These are phyloP conservation scores for Lichtheimia ramosa DNA, from an alignment of 371 early-diverging fungal species.

Conservation along the genomic window DNA sequence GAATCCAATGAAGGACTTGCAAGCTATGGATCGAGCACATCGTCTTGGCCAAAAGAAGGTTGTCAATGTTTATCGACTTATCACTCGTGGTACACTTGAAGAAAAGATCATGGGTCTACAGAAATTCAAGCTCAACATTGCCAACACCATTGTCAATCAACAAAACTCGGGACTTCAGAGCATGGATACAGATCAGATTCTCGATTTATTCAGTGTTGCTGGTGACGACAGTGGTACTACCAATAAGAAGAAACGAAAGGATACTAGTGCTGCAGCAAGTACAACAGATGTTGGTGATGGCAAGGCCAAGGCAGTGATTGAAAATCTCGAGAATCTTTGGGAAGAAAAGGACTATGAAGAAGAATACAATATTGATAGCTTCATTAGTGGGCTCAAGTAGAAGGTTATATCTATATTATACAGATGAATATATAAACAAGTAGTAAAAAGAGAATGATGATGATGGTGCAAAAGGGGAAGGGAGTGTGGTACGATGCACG, in stretches of 20 bases:
- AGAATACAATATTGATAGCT: constrained; percentile 81
- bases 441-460: no score
- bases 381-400: constrained; percentile 72
- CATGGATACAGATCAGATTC: constrained; percentile 94
- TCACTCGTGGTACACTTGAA: constrained; percentile 90
- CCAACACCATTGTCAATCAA: constrained; percentile 96
- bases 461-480: no score
- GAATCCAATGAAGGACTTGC: constrained; percentile 98
- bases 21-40: constrained; percentile 99
- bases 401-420: not conserved
- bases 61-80: constrained; percentile 94
- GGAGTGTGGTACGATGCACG: no score
- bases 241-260: constrained; percentile 28
- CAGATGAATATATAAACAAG: no score
- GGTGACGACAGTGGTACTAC: constrained; percentile 18
- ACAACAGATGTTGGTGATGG: constrained; percentile 23
- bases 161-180: constrained; percentile 92
- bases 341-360: constrained; percentile 94
- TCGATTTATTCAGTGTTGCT: constrained; percentile 86
- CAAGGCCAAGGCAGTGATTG: constrained; percentile 77
- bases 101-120: constrained; percentile 98
- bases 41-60: constrained; percentile 97
- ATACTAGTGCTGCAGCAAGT: constrained; percentile 20
- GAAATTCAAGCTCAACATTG: constrained; percentile 98
- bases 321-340: constrained; percentile 88